Base-by-base conservation (phyloP, 768 basidiomycete species). In the Daedaleopsis nitida region DNA sequence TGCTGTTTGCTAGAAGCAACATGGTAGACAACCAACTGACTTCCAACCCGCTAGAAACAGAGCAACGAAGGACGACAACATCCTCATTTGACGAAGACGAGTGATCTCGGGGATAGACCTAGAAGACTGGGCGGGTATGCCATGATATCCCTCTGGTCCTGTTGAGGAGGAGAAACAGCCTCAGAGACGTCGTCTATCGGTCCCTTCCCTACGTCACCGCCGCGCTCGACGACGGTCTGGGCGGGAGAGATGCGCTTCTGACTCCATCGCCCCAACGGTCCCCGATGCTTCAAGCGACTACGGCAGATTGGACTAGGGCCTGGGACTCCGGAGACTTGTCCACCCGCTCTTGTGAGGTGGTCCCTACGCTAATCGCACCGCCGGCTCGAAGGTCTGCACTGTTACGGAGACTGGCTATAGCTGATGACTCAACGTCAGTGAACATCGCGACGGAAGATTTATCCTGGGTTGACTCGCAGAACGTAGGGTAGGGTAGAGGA, bases 21-120 rank as follows among this genome's bases (percentile, higher is more conserved):
- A 55, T 0, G 23, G 5, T 13, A 24, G 23, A 59, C 17, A 32
- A 19, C 3, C 9, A 12, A 60, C 68, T 65, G 32, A 71, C 70
- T 71, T 71, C 68, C 67, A 71, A 1, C 70, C 70, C 11, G 68
- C 70, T 1, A 71, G 62, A 32, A 71, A 71, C 35, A 71, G 64
- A 4, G 68, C 59, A 32, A 56, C 34, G 52, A 68, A 68, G 3
- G 68, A 63, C 2, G 69, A 64, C 14, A 45, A 17, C 66, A 69
- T 68, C n/a, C 68, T 66, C 5, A 69, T 45, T 17, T 59, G 60
- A 7, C 64, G 66, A 7, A 65, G 44, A 6, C 19, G 51, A 45
- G 55, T 63, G 13, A 60, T 60, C 21, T 66, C 65, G 1, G 24
- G 35, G 3, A 62, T 44, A 16, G 49, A 47, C 16, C 54, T 13